Evolutionary conservation across 2,329 filamentous ascomycete species (phyloP).

Genomic region (Penicillium glabrum): DNA sequence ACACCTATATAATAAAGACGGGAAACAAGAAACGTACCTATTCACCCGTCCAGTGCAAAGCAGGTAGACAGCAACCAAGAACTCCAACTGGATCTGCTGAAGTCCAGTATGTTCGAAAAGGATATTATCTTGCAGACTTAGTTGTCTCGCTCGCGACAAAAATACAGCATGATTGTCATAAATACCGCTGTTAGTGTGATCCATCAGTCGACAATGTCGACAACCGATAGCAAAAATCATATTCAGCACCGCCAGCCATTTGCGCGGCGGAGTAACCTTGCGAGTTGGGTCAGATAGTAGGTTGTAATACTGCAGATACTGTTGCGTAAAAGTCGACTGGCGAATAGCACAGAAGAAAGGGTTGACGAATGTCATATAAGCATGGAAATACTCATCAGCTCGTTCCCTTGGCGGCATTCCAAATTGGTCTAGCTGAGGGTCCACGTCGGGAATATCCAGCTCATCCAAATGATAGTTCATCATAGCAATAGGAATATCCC

Average conservation of each 20-base stretch:
- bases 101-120: slow-evolving; percentile 44
- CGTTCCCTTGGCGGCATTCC: slow-evolving; percentile 36
- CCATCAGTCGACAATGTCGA: slow-evolving; percentile 37
- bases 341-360: slow-evolving; percentile 42
- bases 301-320: slow-evolving; percentile 38
- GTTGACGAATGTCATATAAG: slow-evolving; percentile 42
- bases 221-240: slow-evolving; percentile 48
- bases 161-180: slow-evolving; percentile 41
- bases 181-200: slow-evolving; percentile 20
- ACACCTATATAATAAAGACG: neutral
- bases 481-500: slow-evolving; percentile 27
- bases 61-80: slow-evolving; percentile 42
- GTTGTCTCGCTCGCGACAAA: slow-evolving; percentile 40
- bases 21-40: slow-evolving; percentile 27
- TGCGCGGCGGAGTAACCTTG: slow-evolving; percentile 31
- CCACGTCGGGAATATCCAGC: slow-evolving; percentile 33
- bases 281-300: slow-evolving; percentile 26
- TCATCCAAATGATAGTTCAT: slow-evolving; percentile 44
- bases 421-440: slow-evolving; percentile 34
- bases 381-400: slow-evolving; percentile 40
- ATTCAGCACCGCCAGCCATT: slow-evolving; percentile 47
- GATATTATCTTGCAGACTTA: slow-evolving; percentile 36
- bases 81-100: slow-evolving; percentile 45
- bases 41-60: slow-evolving; percentile 43
- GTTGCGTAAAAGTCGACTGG: slow-evolving; percentile 35